Conservation (phyloP, 2,329 filamentous ascomycete genomes). For the Claviceps quebecensis region DNA sequence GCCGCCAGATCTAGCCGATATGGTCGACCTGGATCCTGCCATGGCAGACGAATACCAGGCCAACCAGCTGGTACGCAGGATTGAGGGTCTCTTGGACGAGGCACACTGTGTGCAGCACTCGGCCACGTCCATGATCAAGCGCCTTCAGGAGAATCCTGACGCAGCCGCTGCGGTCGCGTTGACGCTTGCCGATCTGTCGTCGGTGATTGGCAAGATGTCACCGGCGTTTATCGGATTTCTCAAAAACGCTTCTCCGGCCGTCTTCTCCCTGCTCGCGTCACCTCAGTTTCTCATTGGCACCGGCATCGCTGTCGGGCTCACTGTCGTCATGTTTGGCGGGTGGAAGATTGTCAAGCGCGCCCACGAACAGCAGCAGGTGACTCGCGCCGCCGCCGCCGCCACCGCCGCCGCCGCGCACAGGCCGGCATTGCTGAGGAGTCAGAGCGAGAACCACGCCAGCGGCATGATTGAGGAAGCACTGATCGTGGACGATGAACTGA, state of each 20-base stretch:
- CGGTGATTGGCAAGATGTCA: slow-evolving; percentile 68
- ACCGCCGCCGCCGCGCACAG: slow-evolving; percentile 5
- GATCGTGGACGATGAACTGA: slow-evolving; percentile 43
- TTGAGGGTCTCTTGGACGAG: slow-evolving; percentile 70
- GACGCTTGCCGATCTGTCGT: slow-evolving; percentile 80
- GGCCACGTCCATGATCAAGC: slow-evolving; percentile 67
- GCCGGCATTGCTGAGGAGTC: slow-evolving; percentile 14
- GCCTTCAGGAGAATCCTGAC: slow-evolving; percentile 58
- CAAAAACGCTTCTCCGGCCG: slow-evolving; percentile 69
- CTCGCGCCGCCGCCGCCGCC: slow-evolving; percentile 17
- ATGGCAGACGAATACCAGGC: slow-evolving; percentile 36
- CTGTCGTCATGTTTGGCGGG: slow-evolving; percentile 86
- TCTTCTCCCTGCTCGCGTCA: slow-evolving; percentile 73
- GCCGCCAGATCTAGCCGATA: slow-evolving; percentile 49
- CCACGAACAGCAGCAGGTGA: slow-evolving; percentile 25
- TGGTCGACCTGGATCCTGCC: slow-evolving; percentile 31
- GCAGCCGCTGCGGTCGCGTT: slow-evolving; percentile 88
- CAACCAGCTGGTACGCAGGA: slow-evolving; percentile 50
- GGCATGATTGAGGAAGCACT: slow-evolving; percentile 36
- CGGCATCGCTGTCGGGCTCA: slow-evolving; percentile 80
- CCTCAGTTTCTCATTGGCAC: slow-evolving; percentile 93
- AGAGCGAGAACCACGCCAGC: slow-evolving; percentile 17
- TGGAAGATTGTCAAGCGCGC: slow-evolving; percentile 96
- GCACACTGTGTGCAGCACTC: slow-evolving; percentile 80
- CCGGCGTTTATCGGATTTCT: slow-evolving; percentile 63